Conservation (phyloP, 768 basidiomycete species). For the Coprinopsis cinerea region DNA sequence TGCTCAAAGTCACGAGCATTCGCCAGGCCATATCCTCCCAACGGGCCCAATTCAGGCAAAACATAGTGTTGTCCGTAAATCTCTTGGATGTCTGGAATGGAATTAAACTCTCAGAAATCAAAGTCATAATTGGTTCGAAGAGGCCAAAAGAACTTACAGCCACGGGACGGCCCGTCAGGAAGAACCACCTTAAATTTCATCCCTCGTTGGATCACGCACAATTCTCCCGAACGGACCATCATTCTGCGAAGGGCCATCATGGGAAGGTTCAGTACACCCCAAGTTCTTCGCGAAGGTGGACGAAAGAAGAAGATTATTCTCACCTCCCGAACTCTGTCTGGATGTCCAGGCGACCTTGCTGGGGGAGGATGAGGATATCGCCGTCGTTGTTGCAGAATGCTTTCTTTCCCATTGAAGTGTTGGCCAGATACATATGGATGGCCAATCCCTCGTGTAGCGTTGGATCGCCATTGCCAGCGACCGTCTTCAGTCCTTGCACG, state of each 20-base stretch:
- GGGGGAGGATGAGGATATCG: slow-evolving; percentile 61
- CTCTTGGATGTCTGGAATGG: slow-evolving; percentile 48
- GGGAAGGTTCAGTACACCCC: too few relatives aligned
- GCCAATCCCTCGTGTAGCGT: slow-evolving; percentile 60
- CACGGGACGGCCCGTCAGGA: slow-evolving; percentile 56
- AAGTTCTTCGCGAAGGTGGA: not conserved
- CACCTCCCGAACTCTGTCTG: slow-evolving; percentile 67
- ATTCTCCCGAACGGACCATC: slow-evolving; percentile 60
- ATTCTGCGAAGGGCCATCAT: slow-evolving; percentile 36
- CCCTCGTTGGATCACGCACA: slow-evolving; percentile 60
- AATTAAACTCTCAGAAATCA: not conserved
- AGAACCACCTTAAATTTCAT: slow-evolving; percentile 60
- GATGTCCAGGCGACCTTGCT: slow-evolving; percentile 59
- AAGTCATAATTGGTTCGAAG: not conserved
- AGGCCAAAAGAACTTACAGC: slow-evolving; percentile 36
- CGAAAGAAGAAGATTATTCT: slow-evolving; percentile 14
- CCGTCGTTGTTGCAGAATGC: slow-evolving; percentile 62
- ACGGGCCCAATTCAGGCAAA: slow-evolving; percentile 59
- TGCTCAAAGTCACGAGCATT: slow-evolving; percentile 59
- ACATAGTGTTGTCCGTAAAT: slow-evolving; percentile 59
- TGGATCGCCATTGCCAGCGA: slow-evolving; percentile 59
- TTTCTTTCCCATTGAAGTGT: slow-evolving; percentile 52
- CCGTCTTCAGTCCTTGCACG: slow-evolving; percentile 53
- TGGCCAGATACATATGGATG: slow-evolving; percentile 56
- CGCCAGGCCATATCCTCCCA: slow-evolving; percentile 63